These are phyloP conservation scores for Chloranthus sessilifolius DNA, from an alignment of 164 flowering plant species.

Conservation along the genomic window DNA sequence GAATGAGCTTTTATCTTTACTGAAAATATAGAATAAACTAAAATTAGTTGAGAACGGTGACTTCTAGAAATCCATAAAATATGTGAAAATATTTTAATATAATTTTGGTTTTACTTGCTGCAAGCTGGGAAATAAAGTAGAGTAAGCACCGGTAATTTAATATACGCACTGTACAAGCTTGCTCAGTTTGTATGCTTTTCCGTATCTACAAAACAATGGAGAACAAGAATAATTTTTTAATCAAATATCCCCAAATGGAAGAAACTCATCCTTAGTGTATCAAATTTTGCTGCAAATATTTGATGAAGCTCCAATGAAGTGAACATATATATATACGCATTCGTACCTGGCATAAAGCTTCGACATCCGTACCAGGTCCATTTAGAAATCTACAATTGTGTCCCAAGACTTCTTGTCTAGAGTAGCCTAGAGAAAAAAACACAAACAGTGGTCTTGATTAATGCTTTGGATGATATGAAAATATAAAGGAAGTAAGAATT, in stretches of 20 bases:
- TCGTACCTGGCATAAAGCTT: slow-evolving; percentile 51
- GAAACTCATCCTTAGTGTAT: no score
- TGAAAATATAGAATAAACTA: slow-evolving; percentile 25
- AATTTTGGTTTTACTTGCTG: not conserved
- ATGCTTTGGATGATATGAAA: no score
- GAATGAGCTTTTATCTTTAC: slow-evolving; percentile 77
- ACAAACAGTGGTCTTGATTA: not conserved
- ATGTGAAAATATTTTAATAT: not conserved
- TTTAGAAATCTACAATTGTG: slow-evolving; percentile 64
- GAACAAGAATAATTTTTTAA: no score
- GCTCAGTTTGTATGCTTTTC: slow-evolving; percentile 45
- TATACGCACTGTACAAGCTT: slow-evolving; percentile 77
- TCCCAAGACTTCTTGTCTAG: slow-evolving; percentile 79
- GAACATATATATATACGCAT: no score
- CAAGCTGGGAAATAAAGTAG: not conserved
- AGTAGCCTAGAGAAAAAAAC: slow-evolving; percentile 47
- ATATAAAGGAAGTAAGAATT: no score
- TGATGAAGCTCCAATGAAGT: no score
- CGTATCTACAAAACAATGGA: slow-evolving; percentile 42
- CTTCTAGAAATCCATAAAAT: slow-evolving; percentile 1
- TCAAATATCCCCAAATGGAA: no score
- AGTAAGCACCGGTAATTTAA: slow-evolving; percentile 79
- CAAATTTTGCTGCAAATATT: no score
- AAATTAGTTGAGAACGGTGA: slow-evolving; percentile 6
- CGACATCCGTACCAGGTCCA: slow-evolving; percentile 63